Percentiles rank a stretch among this genome's conserved stretches.
These are phyloP conservation scores for Xylaria hypoxylon DNA, from an alignment of 2,329 filamentous ascomycete species.

Conservation along the genomic window DNA sequence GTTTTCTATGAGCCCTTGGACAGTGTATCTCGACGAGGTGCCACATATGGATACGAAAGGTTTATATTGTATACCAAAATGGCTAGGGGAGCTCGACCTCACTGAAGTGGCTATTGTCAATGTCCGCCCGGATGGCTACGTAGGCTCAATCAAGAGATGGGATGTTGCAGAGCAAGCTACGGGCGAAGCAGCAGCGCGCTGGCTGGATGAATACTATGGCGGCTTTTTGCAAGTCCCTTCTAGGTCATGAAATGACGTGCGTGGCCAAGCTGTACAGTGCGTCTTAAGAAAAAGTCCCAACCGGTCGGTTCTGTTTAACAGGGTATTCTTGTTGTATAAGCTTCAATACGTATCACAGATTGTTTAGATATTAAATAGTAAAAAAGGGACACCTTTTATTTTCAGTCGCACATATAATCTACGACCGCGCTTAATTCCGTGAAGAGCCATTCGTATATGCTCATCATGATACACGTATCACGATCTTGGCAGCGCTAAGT, in stretches of 20 bases:
- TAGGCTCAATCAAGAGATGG: conserved; percentile 46
- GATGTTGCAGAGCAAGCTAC: conserved; percentile 49
- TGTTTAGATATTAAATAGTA: too few species aligned
- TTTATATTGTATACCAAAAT: conserved; percentile 45
- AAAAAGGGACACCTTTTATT: too few species aligned
- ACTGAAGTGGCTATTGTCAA: conserved; percentile 44
- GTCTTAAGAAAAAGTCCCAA: too few species aligned
- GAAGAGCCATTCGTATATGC: too few species aligned
- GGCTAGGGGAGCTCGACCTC: conserved; percentile 43
- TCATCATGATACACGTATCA: too few species aligned
- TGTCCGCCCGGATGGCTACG: conserved; percentile 48
- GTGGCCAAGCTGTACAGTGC: background rate
- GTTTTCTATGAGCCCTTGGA: conserved; percentile 45
- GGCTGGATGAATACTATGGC: conserved; percentile 66
- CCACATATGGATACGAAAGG: conserved; percentile 45
- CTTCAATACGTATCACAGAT: too few species aligned
- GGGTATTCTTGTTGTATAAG: too few species aligned
- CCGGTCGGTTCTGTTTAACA: too few species aligned
- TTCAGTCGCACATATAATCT: too few species aligned
- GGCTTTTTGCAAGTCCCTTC: conserved; percentile 60
- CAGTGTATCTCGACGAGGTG: conserved; percentile 48
- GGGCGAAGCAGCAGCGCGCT: conserved; percentile 64
- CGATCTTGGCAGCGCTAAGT: too few species aligned
- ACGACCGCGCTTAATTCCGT: too few species aligned
- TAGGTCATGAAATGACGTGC: background rate